Percentiles rank a stretch among this genome's conserved stretches.
Evolutionary conservation across 2,329 filamentous ascomycete genomes (phyloP).

Genomic region (Trichophyton mentagrophytes): DNA sequence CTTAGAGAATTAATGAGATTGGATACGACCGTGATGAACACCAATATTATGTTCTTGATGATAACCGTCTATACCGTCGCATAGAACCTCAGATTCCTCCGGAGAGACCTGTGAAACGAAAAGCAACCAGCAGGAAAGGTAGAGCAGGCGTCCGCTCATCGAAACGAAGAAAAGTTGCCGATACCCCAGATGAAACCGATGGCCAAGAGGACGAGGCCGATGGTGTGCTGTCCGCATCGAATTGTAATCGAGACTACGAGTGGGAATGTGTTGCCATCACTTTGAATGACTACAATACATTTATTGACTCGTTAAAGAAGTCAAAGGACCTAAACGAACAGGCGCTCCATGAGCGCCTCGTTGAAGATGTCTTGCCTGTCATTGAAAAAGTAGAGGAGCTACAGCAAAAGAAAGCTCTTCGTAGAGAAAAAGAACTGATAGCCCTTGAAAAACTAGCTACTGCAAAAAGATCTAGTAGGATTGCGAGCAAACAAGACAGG

Average conservation of each 20-base stretch:
- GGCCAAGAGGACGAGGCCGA: conserved; percentile 29
- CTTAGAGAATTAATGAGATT: conserved; percentile 34
- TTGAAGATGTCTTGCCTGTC: conserved; percentile 68
- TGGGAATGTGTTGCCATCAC: conserved; percentile 90
- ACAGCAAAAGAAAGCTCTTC: conserved; percentile 58
- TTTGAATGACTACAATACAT: conserved; percentile 59
- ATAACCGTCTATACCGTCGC: conserved; percentile 80
- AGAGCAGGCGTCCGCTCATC: conserved; percentile 52
- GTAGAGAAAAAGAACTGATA: conserved; percentile 65
- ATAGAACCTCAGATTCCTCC: conserved; percentile 58
- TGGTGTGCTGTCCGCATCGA: conserved; percentile 14
- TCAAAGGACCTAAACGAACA: conserved; percentile 79
- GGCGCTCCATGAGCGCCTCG: conserved; percentile 55
- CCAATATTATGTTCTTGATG: conserved; percentile 80
- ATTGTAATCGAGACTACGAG: conserved; percentile 47
- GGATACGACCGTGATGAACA: conserved; percentile 84
- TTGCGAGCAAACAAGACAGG: conserved; percentile 69
- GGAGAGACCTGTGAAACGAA: conserved; percentile 43
- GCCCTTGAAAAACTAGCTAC: conserved; percentile 79
- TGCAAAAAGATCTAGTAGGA: conserved; percentile 82
- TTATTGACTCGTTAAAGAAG: conserved; percentile 59
- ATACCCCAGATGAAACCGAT: conserved; percentile 33
- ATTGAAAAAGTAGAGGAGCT: conserved; percentile 62
- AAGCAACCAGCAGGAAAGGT: conserved; percentile 51
- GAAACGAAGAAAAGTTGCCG: conserved; percentile 52